Evolutionary conservation across 2,329 filamentous ascomycete species (phyloP), one percentile per base, ranked within the genome.

Genomic region (Ampelomyces quisqualis): DNA sequence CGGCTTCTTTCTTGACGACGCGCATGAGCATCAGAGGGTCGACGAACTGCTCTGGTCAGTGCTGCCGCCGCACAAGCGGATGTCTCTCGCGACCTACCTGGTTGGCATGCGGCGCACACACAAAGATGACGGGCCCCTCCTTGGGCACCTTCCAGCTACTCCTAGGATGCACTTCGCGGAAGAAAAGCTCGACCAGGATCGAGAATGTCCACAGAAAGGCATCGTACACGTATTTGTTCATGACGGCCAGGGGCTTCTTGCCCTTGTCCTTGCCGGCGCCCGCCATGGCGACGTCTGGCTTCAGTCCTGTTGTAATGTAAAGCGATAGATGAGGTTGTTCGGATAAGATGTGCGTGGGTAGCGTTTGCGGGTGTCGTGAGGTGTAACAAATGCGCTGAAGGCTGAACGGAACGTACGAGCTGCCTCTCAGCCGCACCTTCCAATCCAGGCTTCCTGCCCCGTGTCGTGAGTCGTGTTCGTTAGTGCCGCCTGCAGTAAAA

Each of bases 61-160:
- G 11, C 6, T 23, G 17, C 10, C 30, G 36, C 15, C 19, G 13
- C 13, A 10, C 13, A 23, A 22, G 17, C 13, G 13, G 11, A 17
- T n/a, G 33, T 22, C 17, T 24, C 5, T 15, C 7, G 13, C 7
- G 2, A 28, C 49, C 14, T 51, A 64, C 63, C 55, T 67, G 63
- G 68, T 98, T 98, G 45, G 91, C 91, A 76, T 98, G 93, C 53
- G 93, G 93, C 39, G 91, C 93, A 30, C 90, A 93, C 55, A 98
- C 93, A 62, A 98, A 93, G 45, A 98, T 88, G 49, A 98, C 81
- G 1, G 93, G 90, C 0, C 90, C 93, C 49, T 82, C 80, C 60
- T 86, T 83, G 30, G 93, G 93, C 30, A 98, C 87, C 70, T 90
- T 91, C 90, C 93, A 98, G 49, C 90, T 88, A 55, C 90, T 90